Conservation (phyloP, 306 rosid genomes). For the Ceratonia siliqua region DNA sequence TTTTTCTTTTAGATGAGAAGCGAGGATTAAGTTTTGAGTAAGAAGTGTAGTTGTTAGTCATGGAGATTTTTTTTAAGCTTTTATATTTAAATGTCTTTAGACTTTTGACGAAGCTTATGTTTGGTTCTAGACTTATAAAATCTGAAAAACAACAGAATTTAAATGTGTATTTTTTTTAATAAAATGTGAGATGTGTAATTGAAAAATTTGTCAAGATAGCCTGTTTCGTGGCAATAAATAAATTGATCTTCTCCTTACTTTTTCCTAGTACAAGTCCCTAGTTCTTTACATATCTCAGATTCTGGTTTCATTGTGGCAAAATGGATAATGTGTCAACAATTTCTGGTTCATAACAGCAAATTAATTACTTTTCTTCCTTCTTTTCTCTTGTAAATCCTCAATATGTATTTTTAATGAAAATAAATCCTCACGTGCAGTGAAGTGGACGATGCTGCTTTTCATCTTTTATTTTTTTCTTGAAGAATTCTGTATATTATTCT, state of each 20-base stretch:
- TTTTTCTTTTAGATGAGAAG: not conserved
- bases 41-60: not conserved
- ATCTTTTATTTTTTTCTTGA: not conserved
- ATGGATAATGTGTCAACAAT: conserved; percentile 7
- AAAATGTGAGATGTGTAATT: no score
- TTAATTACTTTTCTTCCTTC: not conserved
- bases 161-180: not conserved
- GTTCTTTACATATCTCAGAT: not conserved
- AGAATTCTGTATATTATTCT: not conserved
- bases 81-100: not conserved
- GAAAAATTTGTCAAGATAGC: conserved; percentile 11
- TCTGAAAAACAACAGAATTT: conserved; percentile 15
- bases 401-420: conserved; percentile 15
- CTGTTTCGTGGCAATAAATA: not conserved
- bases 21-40: not conserved
- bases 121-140: conserved; percentile 29
- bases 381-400: not conserved
- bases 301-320: conserved; percentile 19
- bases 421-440: not conserved
- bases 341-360: conserved; percentile 7
- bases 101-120: not conserved
- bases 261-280: conserved; percentile 10
- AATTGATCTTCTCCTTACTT: conserved; percentile 15
- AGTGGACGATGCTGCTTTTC: not conserved
- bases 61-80: not conserved